These are phyloP conservation scores for Cyclocybe cylindracea DNA, from an alignment of 768 basidiomycete species.

Conservation along the genomic window DNA sequence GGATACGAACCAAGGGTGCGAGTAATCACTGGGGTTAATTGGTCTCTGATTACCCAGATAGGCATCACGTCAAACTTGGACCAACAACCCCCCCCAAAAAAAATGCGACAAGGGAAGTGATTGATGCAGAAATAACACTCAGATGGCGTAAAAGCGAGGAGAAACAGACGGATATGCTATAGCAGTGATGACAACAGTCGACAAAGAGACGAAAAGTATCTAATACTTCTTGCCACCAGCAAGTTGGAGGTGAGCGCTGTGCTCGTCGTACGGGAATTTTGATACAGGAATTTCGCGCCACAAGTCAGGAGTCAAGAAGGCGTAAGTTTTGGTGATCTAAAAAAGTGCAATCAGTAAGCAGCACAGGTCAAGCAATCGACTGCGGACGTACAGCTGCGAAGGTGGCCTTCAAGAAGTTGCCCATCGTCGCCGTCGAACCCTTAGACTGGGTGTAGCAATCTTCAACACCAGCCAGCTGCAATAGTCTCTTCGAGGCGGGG, in stretches of 20 bases:
- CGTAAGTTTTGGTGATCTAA: conserved; percentile 96
- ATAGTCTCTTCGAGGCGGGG: conserved; percentile 92
- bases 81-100: neutral
- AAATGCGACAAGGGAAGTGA: too few species aligned
- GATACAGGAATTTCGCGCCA: conserved; percentile 94
- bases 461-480: conserved; percentile 97
- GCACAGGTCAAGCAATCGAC: neutral
- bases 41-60: too few species aligned
- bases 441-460: conserved; percentile 98
- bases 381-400: conserved; percentile 75
- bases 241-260: conserved; percentile 89
- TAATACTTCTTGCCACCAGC: conserved; percentile 79
- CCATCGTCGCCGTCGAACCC: conserved; percentile 98
- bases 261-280: conserved; percentile 92
- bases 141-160: neutral
- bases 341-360: conserved; percentile 1
- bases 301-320: conserved; percentile 97
- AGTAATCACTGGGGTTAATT: too few species aligned
- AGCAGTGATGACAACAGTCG: conserved; percentile 11
- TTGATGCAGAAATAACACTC: neutral
- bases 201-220: conserved; percentile 19
- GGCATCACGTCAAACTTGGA: neutral
- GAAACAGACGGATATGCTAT: conserved; percentile 4
- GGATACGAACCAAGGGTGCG: neutral
- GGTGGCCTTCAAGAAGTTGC: conserved; percentile 98